phyloP scores from a whole-genome alignment of 192 early-diverging fungal species.

The Umbelopsis vinacea region DNA sequence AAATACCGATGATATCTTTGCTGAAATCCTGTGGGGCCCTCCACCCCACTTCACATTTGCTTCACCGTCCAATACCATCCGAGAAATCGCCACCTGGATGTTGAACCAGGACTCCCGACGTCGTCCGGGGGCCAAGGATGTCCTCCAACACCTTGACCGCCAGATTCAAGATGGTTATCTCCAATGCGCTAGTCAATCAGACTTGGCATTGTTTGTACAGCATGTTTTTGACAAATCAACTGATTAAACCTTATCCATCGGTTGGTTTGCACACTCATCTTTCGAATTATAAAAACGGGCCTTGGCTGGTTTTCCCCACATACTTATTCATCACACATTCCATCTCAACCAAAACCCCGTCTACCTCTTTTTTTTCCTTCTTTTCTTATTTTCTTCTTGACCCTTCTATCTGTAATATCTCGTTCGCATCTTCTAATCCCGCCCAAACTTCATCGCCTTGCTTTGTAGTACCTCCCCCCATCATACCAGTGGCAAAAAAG shows the following conservation, averaged over 20 bases:
- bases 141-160: conserved; percentile 30
- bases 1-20: conserved; percentile 38
- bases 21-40: conserved; percentile 34
- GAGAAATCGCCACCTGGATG: conserved; percentile 32
- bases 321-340: background rate
- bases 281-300: no score
- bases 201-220: conserved; percentile 34
- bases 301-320: no score
- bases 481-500: background rate
- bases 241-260: background rate
- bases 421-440: conserved; percentile 9
- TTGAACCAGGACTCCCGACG: conserved; percentile 24
- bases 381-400: conserved; percentile 2
- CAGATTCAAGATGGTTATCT: conserved; percentile 26
- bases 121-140: conserved; percentile 31
- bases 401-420: conserved; percentile 17
- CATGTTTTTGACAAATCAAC: conserved; percentile 32
- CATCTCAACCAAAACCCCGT: background rate
- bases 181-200: conserved; percentile 32
- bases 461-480: background rate
- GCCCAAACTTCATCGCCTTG: background rate
- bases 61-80: conserved; percentile 25
- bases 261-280: no score
- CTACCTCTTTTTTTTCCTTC: conserved; percentile 1
- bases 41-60: conserved; percentile 39